Evolutionary conservation across 2,329 filamentous ascomycete genomes (phyloP).

Genomic region (Colletotrichum lini): DNA sequence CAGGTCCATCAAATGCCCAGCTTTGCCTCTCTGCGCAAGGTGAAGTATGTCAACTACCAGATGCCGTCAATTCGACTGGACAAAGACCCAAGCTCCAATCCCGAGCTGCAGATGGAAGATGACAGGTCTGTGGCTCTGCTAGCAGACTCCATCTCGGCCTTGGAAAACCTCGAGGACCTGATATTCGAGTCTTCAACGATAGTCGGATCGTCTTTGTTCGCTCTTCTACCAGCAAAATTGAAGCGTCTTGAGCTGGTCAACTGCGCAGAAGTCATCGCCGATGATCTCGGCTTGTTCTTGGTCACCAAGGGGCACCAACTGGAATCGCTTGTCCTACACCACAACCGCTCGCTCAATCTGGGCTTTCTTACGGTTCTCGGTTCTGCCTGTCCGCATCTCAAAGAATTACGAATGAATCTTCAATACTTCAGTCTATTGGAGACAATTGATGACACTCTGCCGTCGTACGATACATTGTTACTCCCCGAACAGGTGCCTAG

Average conservation of each 20-base stretch:
- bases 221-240: conserved; percentile 76
- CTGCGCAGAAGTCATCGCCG: conserved; percentile 81
- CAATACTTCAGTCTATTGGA: conserved; percentile 81
- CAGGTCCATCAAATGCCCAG: conserved; percentile 67
- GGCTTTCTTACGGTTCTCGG: conserved; percentile 79
- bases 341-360: conserved; percentile 85
- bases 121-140: conserved; percentile 51
- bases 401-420: conserved; percentile 82
- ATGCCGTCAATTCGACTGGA: conserved; percentile 59
- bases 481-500: conserved; percentile 74
- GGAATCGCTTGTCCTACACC: conserved; percentile 77
- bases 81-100: conserved; percentile 56
- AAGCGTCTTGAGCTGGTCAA: conserved; percentile 81
- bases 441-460: conserved; percentile 79
- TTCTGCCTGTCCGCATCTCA: conserved; percentile 77
- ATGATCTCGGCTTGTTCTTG: conserved; percentile 76
- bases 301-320: conserved; percentile 77
- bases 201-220: conserved; percentile 78
- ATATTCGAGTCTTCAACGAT: conserved; percentile 82
- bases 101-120: conserved; percentile 57
- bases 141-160: conserved; percentile 62
- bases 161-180: conserved; percentile 77
- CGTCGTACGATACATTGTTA: conserved; percentile 81
- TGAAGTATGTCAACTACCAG: conserved; percentile 76
- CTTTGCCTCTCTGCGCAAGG: conserved; percentile 70